A percentile compares a stretch with the other conserved stretches of the same genome.
phyloP scores from a whole-genome alignment of 345 rosid genomes.

The Populus alba region DNA sequence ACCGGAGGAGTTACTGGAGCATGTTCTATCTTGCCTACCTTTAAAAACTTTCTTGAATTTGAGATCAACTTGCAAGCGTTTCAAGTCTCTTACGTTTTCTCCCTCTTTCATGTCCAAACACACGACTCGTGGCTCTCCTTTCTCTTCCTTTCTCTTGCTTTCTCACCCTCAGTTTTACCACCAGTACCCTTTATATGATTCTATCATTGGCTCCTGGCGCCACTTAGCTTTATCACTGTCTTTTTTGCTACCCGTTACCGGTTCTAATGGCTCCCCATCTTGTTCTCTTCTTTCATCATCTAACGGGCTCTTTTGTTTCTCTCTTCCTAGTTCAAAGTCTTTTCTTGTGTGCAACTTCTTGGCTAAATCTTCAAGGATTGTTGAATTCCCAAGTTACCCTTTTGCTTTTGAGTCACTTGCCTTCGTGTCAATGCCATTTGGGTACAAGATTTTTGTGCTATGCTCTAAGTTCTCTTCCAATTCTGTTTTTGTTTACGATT shows the following conservation, averaged over 20 bases:
- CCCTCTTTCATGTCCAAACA: conserved; percentile 56
- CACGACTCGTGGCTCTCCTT: conserved; percentile 34
- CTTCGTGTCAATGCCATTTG: conserved; percentile 45
- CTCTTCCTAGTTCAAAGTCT: conserved; percentile 43
- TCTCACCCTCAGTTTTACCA: conserved; percentile 64
- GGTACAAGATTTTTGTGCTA: conserved; percentile 63
- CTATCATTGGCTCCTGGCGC: conserved; percentile 53
- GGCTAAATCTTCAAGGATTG: conserved; percentile 53
- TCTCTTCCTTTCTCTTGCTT: conserved; percentile 67
- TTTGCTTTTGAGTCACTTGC: conserved; percentile 60
- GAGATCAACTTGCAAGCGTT: conserved; percentile 63
- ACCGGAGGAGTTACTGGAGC: conserved; percentile 68
- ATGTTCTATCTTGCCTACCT: conserved; percentile 55
- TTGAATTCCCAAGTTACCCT: conserved; percentile 60
- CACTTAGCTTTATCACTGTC: conserved; percentile 41
- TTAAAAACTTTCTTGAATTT: conserved; percentile 51
- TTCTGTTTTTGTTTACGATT: conserved; percentile 57
- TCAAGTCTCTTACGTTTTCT: conserved; percentile 52
- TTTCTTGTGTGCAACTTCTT: conserved; percentile 64
- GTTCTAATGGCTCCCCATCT: conserved; percentile 13
- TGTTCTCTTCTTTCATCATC: conserved; percentile 52
- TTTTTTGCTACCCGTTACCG: conserved; percentile 26
- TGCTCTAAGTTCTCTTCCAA: conserved; percentile 37
- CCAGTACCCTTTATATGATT: conserved; percentile 58
- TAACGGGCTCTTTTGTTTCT: conserved; percentile 70